phyloP scores from a whole-genome alignment of 2,329 filamentous ascomycete species.

The Myriosclerotinia curreyana region DNA sequence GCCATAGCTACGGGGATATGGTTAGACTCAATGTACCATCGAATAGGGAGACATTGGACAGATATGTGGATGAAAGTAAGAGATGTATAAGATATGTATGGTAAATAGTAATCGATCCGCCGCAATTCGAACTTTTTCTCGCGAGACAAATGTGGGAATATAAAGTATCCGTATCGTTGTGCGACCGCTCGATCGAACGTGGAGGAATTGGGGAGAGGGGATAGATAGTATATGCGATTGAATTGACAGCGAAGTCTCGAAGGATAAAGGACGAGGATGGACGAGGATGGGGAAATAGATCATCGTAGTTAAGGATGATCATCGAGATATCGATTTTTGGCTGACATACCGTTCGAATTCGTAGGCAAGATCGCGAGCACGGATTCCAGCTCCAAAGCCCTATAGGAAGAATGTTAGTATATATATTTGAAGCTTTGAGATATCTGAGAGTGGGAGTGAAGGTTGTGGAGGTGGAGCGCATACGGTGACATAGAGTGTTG shows the following conservation, averaged over 20 bases:
- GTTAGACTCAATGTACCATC: conserved; percentile 32
- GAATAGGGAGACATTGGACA: conserved; percentile 30
- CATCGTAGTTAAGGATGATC: conserved; percentile 42
- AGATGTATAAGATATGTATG: conserved; percentile 29
- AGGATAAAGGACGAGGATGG: conserved; percentile 34
- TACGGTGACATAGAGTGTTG: conserved; percentile 88
- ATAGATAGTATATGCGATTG: conserved; percentile 42
- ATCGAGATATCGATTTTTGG: conserved; percentile 49
- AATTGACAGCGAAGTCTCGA: conserved; percentile 47
- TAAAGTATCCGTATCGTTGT: conserved; percentile 35
- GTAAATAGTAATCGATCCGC: conserved; percentile 32
- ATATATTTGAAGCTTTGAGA: conserved; percentile 8
- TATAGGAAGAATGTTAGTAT: conserved; percentile 25
- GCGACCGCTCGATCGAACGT: conserved; percentile 44
- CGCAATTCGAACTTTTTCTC: conserved; percentile 30
- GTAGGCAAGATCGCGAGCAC: conserved; percentile 98
- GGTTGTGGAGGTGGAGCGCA: conserved; percentile 22
- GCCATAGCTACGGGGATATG: conserved; percentile 68
- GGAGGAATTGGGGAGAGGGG: conserved; percentile 31
- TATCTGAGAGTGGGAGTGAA: conserved; percentile 23
- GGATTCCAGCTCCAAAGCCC: conserved; percentile 97
- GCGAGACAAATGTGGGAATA: conserved; percentile 36
- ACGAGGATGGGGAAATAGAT: conserved; percentile 40
- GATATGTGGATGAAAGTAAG: conserved; percentile 31
- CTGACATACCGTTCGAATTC: conserved; percentile 99